Evolutionary conservation across 1,284 basidiomycete genomes (phyloP), one percentile per base, ranked within the genome.

Genomic region (Ganoderma meredithae): DNA sequence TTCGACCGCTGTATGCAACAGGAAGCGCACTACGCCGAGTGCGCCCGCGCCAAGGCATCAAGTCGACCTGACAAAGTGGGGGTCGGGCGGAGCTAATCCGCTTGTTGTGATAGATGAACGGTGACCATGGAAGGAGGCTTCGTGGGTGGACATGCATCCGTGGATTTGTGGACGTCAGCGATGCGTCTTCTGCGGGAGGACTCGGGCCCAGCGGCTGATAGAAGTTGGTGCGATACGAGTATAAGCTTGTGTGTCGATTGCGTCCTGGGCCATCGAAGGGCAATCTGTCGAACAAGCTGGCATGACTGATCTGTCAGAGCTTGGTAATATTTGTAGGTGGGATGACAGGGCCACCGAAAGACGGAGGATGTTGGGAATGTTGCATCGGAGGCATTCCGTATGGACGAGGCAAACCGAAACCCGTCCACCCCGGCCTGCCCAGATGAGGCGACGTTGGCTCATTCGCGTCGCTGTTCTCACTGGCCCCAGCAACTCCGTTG

Each of bases 321-420:
- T 72, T 72, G 52, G 71, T 69, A 44, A 69, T 72, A 41, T 70
- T 70, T 39, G 71, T 67, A 2, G 69, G 64, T 17, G 68, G 67
- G 0, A 65, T 52, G 31, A 56, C 67, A 2, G 71, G 55, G 33
- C 68, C 59, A 12, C 69, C 71, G 13, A 69, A 67, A 8, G 66
- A 62, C 19, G 69, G 65, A 12, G 63, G 60, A 13, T 52, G 27
- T 52, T 63, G 62, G 6, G 65, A 52, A 59, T 58, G 62, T 41
- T 70, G 69, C 47, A 70, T 36, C 10, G 65, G 60, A 17, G 53
- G 40, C 12, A 65, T 62, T 59, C 71, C 69, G 60, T 67, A 68
- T 36, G 63, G 61, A 33, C 71, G 71, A 17, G 71, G 67, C 19
- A 36, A n/a, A 7, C 60, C 67, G 58, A 72, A 72, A 4, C 64